Percentiles rank a stretch among this genome's conserved stretches.
phyloP scores from a whole-genome alignment of 1,139 yeast species.

The Pichia sp. region DNA sequence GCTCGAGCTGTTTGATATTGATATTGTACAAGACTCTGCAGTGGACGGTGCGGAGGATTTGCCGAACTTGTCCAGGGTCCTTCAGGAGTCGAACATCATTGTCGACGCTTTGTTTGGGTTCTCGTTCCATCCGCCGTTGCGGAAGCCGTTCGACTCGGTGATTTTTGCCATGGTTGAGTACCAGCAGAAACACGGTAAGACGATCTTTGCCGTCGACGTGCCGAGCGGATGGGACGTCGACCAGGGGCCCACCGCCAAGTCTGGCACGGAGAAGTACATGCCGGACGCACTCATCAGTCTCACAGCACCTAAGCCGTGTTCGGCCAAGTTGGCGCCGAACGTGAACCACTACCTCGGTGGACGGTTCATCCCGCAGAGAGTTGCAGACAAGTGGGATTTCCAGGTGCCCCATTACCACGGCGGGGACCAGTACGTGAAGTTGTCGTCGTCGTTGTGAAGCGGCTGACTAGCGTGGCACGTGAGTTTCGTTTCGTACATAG shows the following conservation, averaged over 20 bases:
- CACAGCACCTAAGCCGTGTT: slow-evolving; percentile 93
- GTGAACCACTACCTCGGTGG: slow-evolving; percentile 81
- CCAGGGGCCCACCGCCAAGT: slow-evolving; percentile 57
- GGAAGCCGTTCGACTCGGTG: slow-evolving; percentile 70
- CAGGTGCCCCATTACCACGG: slow-evolving; percentile 54
- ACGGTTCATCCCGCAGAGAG: slow-evolving; percentile 60
- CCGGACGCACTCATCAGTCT: slow-evolving; percentile 75
- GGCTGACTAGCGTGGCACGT: no score
- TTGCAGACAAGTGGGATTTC: slow-evolving; percentile 73
- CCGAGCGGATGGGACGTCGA: slow-evolving; percentile 99
- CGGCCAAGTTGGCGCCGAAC: slow-evolving; percentile 44
- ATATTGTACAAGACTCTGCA: slow-evolving; percentile 35
- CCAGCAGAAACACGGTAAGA: slow-evolving; percentile 24
- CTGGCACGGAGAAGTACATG: slow-evolving; percentile 36
- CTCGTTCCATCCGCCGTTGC: slow-evolving; percentile 83
- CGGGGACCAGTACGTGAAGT: slow-evolving; percentile 44
- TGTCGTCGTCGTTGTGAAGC: slow-evolving; percentile 11
- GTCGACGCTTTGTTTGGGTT: slow-evolving; percentile 91
- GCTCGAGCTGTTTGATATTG: slow-evolving; percentile 51
- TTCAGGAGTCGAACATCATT: slow-evolving; percentile 40
- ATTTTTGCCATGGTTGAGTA: slow-evolving; percentile 46
- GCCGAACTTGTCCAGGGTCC: slow-evolving; percentile 19
- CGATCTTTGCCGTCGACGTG: slow-evolving; percentile 75
- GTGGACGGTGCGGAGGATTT: slow-evolving; percentile 23
- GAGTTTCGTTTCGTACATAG: background rate